These are phyloP conservation scores for Phytophthora hibernalis DNA, from an alignment of 352 stramenopile genomes.

Conservation along the genomic window DNA sequence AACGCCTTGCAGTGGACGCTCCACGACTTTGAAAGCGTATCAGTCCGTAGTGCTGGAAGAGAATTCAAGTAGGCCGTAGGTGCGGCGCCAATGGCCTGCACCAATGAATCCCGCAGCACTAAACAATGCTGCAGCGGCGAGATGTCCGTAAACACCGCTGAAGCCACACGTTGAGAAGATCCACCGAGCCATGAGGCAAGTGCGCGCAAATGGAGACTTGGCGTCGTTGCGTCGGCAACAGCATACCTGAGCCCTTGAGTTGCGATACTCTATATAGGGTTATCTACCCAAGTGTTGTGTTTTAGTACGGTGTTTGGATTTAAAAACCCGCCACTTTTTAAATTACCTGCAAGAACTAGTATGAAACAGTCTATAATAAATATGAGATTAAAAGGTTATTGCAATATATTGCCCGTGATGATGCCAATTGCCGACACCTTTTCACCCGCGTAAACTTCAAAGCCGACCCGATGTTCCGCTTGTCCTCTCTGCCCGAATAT, in stretches of 20 bases:
- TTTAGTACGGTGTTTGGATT: too few species aligned
- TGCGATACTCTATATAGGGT: too few species aligned
- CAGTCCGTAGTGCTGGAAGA: background rate
- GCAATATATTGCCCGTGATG: background rate
- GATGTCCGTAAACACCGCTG: slow-evolving; percentile 9
- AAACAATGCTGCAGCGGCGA: background rate
- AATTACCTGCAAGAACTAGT: too few species aligned
- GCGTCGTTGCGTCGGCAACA: background rate
- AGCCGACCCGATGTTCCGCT: too few species aligned
- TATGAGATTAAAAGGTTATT: too few species aligned
- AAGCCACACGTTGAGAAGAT: slow-evolving; percentile 29
- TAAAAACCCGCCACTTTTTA: too few species aligned
- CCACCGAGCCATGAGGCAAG: slow-evolving; percentile 12
- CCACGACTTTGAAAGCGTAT: background rate
- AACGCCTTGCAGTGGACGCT: too few species aligned
- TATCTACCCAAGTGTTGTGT: too few species aligned
- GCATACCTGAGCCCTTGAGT: background rate
- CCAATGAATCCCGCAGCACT: slow-evolving; percentile 4
- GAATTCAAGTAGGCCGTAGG: background rate
- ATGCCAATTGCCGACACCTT: background rate
- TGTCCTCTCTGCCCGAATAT: too few species aligned
- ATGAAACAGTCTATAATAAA: too few species aligned
- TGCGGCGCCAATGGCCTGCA: too few species aligned
- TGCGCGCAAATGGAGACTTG: background rate
- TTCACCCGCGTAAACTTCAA: background rate